A percentile compares a stretch with the other conserved stretches of the same genome.
Evolutionary conservation across 257 asterid genomes (phyloP).

Genomic region (Solanum pimpinellifolium): DNA sequence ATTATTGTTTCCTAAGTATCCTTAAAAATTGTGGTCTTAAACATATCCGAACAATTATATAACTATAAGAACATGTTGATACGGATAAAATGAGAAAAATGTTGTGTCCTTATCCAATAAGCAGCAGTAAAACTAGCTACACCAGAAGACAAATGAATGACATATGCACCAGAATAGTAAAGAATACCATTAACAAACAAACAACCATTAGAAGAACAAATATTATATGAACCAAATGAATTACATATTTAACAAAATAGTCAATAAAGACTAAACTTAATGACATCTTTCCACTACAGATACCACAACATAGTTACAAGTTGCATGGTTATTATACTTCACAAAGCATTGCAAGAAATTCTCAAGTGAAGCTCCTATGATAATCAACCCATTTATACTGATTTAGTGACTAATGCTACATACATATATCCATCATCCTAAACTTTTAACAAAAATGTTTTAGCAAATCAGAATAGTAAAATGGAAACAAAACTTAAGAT

Average conservation of each 20-base stretch:
- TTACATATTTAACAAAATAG: no score
- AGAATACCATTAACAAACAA: conserved; percentile 25
- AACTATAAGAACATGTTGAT: not conserved
- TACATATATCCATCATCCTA: not conserved
- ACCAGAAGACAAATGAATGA: conserved; percentile 54
- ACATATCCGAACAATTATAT: not conserved
- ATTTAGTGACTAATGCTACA: not conserved
- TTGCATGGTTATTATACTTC: not conserved
- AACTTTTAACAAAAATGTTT: not conserved
- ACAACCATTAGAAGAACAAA: conserved; percentile 49
- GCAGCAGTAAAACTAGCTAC: conserved; percentile 74
- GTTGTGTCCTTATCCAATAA: conserved; percentile 28
- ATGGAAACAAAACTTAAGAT: not conserved
- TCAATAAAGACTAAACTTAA: not conserved
- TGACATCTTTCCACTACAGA: not conserved
- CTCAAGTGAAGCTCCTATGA: no score
- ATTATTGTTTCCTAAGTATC: no score
- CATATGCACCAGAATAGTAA: conserved; percentile 68
- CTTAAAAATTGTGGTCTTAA: not conserved
- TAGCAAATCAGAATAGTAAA: not conserved
- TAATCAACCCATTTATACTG: no score
- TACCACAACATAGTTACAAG: not conserved
- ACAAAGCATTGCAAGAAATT: not conserved
- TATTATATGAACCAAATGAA: conserved; percentile 37
- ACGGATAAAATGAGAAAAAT: not conserved